A percentile compares a stretch with the other conserved stretches of the same genome.
Conservation (phyloP, 257 asterid species). For the Handroanthus guayacan region DNA sequence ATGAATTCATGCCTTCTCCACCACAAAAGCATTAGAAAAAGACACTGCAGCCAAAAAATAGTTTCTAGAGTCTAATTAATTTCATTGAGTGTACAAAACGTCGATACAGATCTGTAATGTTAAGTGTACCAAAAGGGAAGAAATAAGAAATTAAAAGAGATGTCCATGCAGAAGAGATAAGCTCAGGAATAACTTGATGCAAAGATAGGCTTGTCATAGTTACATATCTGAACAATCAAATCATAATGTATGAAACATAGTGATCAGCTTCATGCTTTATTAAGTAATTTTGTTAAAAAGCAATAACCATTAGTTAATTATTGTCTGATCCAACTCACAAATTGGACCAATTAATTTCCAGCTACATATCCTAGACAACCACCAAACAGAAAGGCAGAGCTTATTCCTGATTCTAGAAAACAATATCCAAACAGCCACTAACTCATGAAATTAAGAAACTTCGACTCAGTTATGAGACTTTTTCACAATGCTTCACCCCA, state of each 20-base stretch:
- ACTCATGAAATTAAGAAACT: background rate
- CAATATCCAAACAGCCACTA: slow-evolving; percentile 5
- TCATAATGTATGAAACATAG: background rate
- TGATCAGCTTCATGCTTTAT: slow-evolving; percentile 17
- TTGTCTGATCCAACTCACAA: background rate
- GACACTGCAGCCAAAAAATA: slow-evolving; percentile 5
- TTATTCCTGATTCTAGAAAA: slow-evolving; percentile 14
- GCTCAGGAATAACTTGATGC: slow-evolving; percentile 13
- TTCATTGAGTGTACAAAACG: background rate
- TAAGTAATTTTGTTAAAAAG: background rate
- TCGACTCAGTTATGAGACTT: background rate
- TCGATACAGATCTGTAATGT: background rate
- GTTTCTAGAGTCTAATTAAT: background rate
- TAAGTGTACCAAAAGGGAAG: slow-evolving; percentile 12
- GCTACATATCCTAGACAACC: slow-evolving; percentile 16
- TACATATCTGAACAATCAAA: slow-evolving; percentile 13
- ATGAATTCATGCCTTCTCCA: slow-evolving; percentile 25
- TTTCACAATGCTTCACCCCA: background rate
- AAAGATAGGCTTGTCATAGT: slow-evolving; percentile 3
- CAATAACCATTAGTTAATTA: background rate
- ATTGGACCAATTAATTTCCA: slow-evolving; percentile 21
- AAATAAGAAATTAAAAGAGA: slow-evolving; percentile 11
- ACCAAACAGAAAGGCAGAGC: slow-evolving; percentile 8
- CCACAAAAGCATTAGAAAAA: background rate
- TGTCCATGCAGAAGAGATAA: slow-evolving; percentile 26